Conservation (phyloP, 2,329 filamentous ascomycete genomes). For the Cercospora zeae-maydis region DNA sequence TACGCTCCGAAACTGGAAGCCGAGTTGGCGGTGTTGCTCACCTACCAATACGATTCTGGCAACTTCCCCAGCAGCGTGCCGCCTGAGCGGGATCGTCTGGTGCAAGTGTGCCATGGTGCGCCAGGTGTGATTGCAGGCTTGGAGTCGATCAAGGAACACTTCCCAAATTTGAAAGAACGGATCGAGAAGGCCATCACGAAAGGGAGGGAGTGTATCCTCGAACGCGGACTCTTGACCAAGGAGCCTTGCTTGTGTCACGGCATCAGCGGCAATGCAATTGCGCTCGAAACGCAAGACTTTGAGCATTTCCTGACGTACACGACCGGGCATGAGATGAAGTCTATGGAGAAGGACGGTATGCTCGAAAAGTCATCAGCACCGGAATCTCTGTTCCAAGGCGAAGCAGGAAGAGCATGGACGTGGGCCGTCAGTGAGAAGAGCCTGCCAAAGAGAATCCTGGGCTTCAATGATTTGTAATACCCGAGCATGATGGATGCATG, state of each 20-base stretch:
- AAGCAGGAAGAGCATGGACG: constrained; percentile 43
- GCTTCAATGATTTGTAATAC: constrained; percentile 49
- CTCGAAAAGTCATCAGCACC: constrained; percentile 51
- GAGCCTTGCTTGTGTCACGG: constrained; percentile 64
- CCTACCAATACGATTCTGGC: constrained; percentile 58
- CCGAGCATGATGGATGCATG: not conserved
- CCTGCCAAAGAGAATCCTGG: constrained; percentile 46
- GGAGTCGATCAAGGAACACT: constrained; percentile 53
- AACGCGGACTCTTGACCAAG: constrained; percentile 59
- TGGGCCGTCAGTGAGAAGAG: constrained; percentile 46
- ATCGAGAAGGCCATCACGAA: constrained; percentile 54
- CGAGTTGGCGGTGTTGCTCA: constrained; percentile 55
- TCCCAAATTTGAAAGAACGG: constrained; percentile 51
- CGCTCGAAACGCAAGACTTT: constrained; percentile 47
- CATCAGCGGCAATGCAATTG: constrained; percentile 62
- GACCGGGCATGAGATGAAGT: constrained; percentile 54
- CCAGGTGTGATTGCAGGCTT: constrained; percentile 61
- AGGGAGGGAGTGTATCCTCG: constrained; percentile 53
- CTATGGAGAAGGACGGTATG: constrained; percentile 51
- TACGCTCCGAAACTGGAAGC: constrained; percentile 54
- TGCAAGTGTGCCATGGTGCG: constrained; percentile 67
- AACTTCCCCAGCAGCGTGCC: constrained; percentile 61
- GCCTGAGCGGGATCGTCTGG: constrained; percentile 48
- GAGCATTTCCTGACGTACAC: constrained; percentile 59
- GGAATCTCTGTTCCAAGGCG: constrained; percentile 48